Base-by-base conservation (phyloP, 139 green algal species). In the Tetraselmis chui region DNA sequence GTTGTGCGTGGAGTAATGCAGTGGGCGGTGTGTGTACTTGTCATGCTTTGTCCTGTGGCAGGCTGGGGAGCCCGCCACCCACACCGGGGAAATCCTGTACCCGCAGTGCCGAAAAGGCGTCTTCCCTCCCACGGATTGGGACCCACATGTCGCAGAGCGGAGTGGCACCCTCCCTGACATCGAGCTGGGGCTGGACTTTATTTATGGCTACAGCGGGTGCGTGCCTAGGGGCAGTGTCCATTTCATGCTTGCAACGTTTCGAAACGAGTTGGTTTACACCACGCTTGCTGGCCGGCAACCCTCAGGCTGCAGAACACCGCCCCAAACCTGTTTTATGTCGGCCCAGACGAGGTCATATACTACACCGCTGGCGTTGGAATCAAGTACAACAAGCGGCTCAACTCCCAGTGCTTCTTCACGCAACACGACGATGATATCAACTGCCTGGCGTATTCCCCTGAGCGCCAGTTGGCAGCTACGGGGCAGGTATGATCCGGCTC, bases 381-480 rank as follows among this genome's bases (percentile, higher is more conserved):
- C 58, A 89, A 93, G 79, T 92, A 92, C 85, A 80, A 89, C 84
- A 90, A 67, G 45, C 5, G 11, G 45, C 18, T 18, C 5, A 67
- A 67, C 83, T 76, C 30, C 5, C 91, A 95, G 87, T 80, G 91
- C 59, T 93, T 93, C 84, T 95, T 94, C 89, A 80, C 92, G 28
- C 89, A 88, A 18, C 92, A 95, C 82, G 91, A 86, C 28, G 89
- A 95, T 78, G 92, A 95, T 86, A 91, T 95, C 79, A 89, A 85
- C 31, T 88, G 85, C 31, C 75, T 94, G 28, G 87, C 85, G 1
- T 67, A 67, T 67, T 67, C 45, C 18, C 45, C 45, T 5, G 18
- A 18, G 18, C 5, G 45, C 5, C 45, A 67, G 45, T 18, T 67
- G 18, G 45, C 45, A 18, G 45, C 45, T 25, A 67, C 45, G 5